A percentile compares a stretch with the other conserved stretches of the same genome.
These are phyloP conservation scores for Daedaleopsis nitida DNA, from an alignment of 768 basidiomycete species.

Conservation along the genomic window DNA sequence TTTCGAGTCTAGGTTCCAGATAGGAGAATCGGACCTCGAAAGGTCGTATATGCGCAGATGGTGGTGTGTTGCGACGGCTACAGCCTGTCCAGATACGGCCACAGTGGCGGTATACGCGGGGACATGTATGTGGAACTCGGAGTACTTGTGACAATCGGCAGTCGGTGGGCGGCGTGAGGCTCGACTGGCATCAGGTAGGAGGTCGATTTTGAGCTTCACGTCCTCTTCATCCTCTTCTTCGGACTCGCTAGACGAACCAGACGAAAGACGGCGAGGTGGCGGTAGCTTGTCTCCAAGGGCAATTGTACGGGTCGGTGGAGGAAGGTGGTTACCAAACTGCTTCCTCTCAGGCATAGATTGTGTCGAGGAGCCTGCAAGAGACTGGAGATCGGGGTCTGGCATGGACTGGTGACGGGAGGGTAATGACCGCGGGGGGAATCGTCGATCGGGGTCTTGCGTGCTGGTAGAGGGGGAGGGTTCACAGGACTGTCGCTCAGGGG, in stretches of 20 bases:
- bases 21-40: slow-evolving; percentile 45
- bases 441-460: slow-evolving; percentile 25
- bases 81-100: slow-evolving; percentile 56
- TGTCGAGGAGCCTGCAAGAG: background rate
- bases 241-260: slow-evolving; percentile 44
- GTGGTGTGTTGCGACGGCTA: slow-evolving; percentile 60
- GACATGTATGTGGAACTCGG: slow-evolving; percentile 55
- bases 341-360: slow-evolving; percentile 26
- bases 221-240: slow-evolving; percentile 54
- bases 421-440: slow-evolving; percentile 10
- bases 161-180: slow-evolving; percentile 59
- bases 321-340: slow-evolving; percentile 42
- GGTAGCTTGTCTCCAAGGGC: slow-evolving; percentile 71
- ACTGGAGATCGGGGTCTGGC: slow-evolving; percentile 10
- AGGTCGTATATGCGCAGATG: slow-evolving; percentile 68
- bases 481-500: slow-evolving; percentile 23
- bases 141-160: slow-evolving; percentile 34
- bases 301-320: slow-evolving; percentile 77
- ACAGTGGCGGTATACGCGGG: slow-evolving; percentile 55
- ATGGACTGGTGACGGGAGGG: slow-evolving; percentile 18
- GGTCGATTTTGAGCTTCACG: slow-evolving; percentile 46
- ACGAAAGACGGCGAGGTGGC: slow-evolving; percentile 45
- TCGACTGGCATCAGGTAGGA: slow-evolving; percentile 67
- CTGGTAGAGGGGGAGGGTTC: slow-evolving; percentile 41
- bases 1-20: slow-evolving; percentile 59